Base-by-base conservation (phyloP, 495 filamentous ascomycete genomes). In the Podospora bellae-mahoneyi region DNA sequence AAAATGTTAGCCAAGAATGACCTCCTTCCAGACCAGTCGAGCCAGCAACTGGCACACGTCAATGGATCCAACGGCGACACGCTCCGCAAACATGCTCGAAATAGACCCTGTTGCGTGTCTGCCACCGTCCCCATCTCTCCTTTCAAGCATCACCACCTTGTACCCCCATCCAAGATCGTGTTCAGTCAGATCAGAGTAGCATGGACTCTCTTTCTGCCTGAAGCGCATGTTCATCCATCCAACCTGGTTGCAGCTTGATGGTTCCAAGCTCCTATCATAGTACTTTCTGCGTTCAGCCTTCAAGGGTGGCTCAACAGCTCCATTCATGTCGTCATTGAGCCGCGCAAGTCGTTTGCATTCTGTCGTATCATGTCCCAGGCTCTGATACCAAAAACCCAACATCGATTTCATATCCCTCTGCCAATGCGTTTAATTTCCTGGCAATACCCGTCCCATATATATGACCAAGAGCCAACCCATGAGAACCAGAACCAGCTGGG, bases 21-120 rank as follows among this genome's bases (percentile, higher is more conserved):
- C 66, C 74, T 84, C 64, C 73, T 84, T 72, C 76, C 82, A 39
- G 77, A 83, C 66, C 73, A 79, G 32, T 64, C 76, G 58, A 59
- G 56, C 1, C 70, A 76, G n/a, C 59, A 80, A 66, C 81, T 84
- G 23, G 23, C 23, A 23, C 23, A 23, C 1, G 23, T 23, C 66
- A 26, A 71, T 68, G 16, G 71, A 71, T 2, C 69, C 69, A 39
- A 73, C 58, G 3, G 66, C 60, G 0, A 73, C 69, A 28, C 71
- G 60, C 44, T 73, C 71, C 2, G 61, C 61, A 66, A 67, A 73
- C 66, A 44, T 56, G 5, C 19, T 59, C 16, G 19, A 6, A 20
- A 59, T 27, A 1, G 16, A 20, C 7, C 56, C 19, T 13, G 7
- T 59, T 20, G 56, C 1, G 15, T 59, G 15, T 18, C 56, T 59